Conservation (phyloP, 345 rosid species). For the Jatropha curcas region DNA sequence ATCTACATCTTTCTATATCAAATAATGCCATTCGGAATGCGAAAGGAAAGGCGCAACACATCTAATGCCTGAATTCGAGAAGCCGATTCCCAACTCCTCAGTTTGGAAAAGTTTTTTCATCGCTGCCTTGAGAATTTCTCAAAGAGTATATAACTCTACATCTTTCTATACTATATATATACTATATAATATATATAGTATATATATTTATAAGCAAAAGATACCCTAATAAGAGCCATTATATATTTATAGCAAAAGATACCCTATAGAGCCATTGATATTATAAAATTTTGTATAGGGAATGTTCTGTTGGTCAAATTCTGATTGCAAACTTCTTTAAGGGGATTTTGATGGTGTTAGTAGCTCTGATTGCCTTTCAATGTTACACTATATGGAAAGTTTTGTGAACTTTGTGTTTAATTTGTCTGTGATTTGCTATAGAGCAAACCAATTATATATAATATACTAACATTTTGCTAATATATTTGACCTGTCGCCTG, state of each 20-base stretch:
- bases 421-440: background rate
- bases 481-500: no score
- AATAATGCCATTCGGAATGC: no score
- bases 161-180: no score
- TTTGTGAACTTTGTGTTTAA: slow-evolving; percentile 1
- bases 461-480: background rate
- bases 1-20: no score
- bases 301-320: slow-evolving; percentile 19
- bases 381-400: background rate
- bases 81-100: no score
- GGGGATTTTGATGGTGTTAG: slow-evolving; percentile 10
- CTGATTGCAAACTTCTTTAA: background rate
- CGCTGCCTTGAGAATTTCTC: no score
- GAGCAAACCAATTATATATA: background rate
- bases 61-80: no score
- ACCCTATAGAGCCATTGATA: background rate
- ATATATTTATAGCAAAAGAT: background rate
- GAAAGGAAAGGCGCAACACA: no score
- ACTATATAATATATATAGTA: background rate
- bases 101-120: no score
- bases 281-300: slow-evolving; percentile 8
- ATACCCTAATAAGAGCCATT: background rate
- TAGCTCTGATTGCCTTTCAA: slow-evolving; percentile 4
- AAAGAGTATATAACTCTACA: no score
- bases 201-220: background rate